These are phyloP conservation scores for Fonsecaea pedrosoi DNA, from an alignment of 2,329 filamentous ascomycete genomes.

Conservation along the genomic window DNA sequence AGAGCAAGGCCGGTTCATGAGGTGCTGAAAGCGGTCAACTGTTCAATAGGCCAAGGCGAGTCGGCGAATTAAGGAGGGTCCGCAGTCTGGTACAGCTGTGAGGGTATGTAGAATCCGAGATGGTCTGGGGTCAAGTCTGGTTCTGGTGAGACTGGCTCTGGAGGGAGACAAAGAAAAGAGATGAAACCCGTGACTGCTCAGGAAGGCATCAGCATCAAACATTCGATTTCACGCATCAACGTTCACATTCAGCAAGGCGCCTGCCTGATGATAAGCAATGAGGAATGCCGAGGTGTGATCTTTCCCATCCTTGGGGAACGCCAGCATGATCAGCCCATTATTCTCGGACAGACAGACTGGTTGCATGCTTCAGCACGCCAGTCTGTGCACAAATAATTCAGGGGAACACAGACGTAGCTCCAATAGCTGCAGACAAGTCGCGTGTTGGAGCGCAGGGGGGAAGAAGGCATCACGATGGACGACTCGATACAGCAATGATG, in stretches of 20 bases:
- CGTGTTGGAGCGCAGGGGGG: neutral
- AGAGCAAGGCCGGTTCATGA: conserved; percentile 14
- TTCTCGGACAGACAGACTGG: neutral
- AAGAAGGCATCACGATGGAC: conserved; percentile 19
- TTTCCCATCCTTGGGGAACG: conserved; percentile 13
- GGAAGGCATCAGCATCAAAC: conserved; percentile 15
- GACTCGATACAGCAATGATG: conserved; percentile 19
- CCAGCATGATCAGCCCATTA: conserved; percentile 5
- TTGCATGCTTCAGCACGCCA: neutral
- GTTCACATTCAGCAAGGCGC: conserved; percentile 8
- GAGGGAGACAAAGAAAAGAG: conserved; percentile 6
- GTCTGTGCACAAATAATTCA: conserved; percentile 17
- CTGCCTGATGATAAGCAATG: neutral
- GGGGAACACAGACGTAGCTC: conserved; percentile 16
- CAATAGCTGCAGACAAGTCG: conserved; percentile 15
- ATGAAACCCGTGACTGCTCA: conserved; percentile 11
- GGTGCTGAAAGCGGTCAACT: conserved; percentile 12
- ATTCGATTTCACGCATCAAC: neutral
- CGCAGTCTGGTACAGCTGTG: neutral
- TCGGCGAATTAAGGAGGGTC: neutral
- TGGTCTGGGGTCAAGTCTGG: conserved; percentile 1
- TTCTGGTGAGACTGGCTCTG: neutral
- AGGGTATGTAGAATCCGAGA: conserved; percentile 1
- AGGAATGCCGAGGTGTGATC: conserved; percentile 20
- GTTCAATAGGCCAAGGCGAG: neutral